Evolutionary conservation across 176 grass and related monocot species (phyloP), one percentile per base, ranked within the genome.

Genomic region (Oryza meridionalis): DNA sequence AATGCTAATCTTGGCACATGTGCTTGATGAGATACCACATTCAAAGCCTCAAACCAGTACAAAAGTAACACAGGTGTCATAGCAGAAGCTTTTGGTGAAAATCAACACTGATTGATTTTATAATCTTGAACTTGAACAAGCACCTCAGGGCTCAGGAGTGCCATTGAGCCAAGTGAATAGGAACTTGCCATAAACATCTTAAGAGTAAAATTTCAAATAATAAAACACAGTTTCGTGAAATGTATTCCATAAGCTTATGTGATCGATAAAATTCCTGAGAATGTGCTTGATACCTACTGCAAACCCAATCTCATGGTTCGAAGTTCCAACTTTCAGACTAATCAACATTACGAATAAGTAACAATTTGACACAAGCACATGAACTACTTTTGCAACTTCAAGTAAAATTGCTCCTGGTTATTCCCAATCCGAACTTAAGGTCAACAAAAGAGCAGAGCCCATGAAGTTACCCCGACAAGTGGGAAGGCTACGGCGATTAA

Each of bases 401-500:
- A 84, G 16, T 89, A 68, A 13, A 58, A 51, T 9, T 49, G 58
- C 29, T 49, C 27, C 12, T 27, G 46, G 10, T 59, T 68, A 65
- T 42, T 9, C 42, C 40, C 0, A 42, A 42, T 7, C 55, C 26
- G 32, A 50, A 31, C 10, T 38, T 22, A 62, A 61, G 81, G 11
- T 64, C 15, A 78, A 73, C 22, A 67, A 65, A 11, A 19, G n/a
- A 11, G 53, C 58, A 42, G 55, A 75, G 78, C 62, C 24, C 0
- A 21, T 46, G 6, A 6, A 73, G 70, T 89, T 93, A 98, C 96
- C 81, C 96, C 96, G n/a, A 98, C 90, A 63, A 98, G 96, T 66
- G 96, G 96, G 76, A 98, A 98, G 16, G 96, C 96, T 24, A 98
- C 47, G 22, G 96, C 83, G 55, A 98, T 87, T 58, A 93, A 88